phyloP scores from a whole-genome alignment of 1,284 basidiomycete species.

The Fomitopsis pinicola region DNA sequence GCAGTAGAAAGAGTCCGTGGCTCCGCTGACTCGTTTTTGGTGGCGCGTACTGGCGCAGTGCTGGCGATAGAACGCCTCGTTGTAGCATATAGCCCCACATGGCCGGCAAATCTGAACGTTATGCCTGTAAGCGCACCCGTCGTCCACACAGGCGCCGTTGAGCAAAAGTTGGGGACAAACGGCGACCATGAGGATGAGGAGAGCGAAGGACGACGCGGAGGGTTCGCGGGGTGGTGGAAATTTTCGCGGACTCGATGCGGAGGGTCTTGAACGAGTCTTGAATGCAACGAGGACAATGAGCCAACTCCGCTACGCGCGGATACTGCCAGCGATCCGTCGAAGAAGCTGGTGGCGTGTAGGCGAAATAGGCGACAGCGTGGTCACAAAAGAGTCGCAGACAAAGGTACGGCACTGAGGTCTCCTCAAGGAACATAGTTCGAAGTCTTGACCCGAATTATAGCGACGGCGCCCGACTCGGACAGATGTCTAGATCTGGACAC shows the following conservation, averaged over 20 bases:
- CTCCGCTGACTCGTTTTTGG: not conserved
- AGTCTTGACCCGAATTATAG: too few species aligned
- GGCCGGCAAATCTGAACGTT: constrained; percentile 13
- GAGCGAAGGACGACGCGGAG: not conserved
- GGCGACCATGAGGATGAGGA: constrained; percentile 4
- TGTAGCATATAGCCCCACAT: constrained; percentile 14
- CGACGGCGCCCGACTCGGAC: too few species aligned
- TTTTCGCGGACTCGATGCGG: too few species aligned
- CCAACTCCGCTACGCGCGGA: not conserved
- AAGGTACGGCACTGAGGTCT: too few species aligned
- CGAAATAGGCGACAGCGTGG: too few species aligned
- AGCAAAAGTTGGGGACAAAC: constrained; percentile 11
- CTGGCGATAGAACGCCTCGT: constrained; percentile 1
- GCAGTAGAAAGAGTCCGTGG: not conserved
- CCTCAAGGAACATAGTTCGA: too few species aligned
- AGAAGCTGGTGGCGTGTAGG: not conserved
- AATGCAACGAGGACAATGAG: not conserved
- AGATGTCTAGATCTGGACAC: too few species aligned
- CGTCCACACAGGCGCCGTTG: constrained; percentile 8
- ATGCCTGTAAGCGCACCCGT: constrained; percentile 8
- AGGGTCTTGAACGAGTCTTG: too few species aligned
- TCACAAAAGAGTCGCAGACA: too few species aligned
- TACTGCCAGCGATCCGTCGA: not conserved
- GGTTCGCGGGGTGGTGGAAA: not conserved
- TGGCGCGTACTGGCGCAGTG: constrained; percentile 11